phyloP scores from a whole-genome alignment of 139 green algal genomes.

The Chlorokybus atmophyticus region DNA sequence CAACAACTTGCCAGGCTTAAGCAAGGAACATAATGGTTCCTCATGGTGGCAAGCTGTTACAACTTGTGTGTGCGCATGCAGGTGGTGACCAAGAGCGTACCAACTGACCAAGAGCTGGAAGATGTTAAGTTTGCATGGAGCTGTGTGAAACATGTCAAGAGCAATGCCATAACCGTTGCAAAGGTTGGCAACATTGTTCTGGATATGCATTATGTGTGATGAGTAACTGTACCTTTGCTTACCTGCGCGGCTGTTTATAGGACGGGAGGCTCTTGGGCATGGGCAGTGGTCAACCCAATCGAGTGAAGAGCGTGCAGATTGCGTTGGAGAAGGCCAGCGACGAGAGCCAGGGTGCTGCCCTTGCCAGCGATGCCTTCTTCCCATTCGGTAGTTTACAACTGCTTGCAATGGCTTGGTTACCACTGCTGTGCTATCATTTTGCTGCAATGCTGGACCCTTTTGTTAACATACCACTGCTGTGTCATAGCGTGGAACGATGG shows the following conservation, averaged over 20 bases:
- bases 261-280: slow-evolving; percentile 78
- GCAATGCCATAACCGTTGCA: slow-evolving; percentile 94
- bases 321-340: slow-evolving; percentile 84
- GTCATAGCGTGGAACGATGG: slow-evolving; percentile 66
- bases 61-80: slow-evolving; percentile 13
- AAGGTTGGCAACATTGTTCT: slow-evolving; percentile 45
- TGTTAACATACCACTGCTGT: neutral
- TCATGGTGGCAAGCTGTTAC: too few relatives aligned
- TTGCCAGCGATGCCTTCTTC: slow-evolving; percentile 97
- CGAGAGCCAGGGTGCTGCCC: slow-evolving; percentile 66
- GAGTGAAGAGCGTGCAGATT: slow-evolving; percentile 85
- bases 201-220: neutral
- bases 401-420: too few relatives aligned
- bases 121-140: slow-evolving; percentile 95
- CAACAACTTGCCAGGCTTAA: too few relatives aligned
- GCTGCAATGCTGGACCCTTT: neutral
- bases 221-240: neutral
- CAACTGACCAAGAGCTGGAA: slow-evolving; percentile 69
- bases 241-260: slow-evolving; percentile 4
- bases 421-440: neutral
- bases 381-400: too few relatives aligned
- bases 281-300: slow-evolving; percentile 96
- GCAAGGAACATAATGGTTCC: too few relatives aligned
- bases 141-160: slow-evolving; percentile 98
- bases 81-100: slow-evolving; percentile 64